Evolutionary conservation across 148 eudicot genomes (phyloP), one percentile per base, ranked within the genome.

Genomic region (Rhododendron williamsianum): DNA sequence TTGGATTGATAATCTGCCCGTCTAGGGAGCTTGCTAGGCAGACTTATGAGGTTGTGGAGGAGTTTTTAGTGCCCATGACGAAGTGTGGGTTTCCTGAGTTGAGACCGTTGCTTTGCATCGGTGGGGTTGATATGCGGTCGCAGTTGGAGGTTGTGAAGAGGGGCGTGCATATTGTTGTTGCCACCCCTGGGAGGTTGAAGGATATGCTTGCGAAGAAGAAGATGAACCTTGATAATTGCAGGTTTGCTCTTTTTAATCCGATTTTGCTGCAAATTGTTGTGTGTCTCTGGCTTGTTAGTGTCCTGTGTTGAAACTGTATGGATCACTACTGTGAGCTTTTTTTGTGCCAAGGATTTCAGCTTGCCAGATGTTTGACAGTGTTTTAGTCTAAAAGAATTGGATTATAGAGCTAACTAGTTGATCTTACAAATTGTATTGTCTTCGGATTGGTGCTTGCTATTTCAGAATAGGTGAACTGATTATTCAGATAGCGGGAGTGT

Each of bases 181-280:
- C 98, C 81, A 96, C 98, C 86, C 98, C 98, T n/a, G 98, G 98
- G 52, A 90, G 98, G 89, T 88, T 96, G 56, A 96, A 96, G 92
- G 98, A 96, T 63, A 82, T 94, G 91, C 92, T 96, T 60, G 96
- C 95, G 4, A 96, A 96, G 90, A 93, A 93, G 90, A 93, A 85
- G 86, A 93, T 94, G 95, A 93, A 84, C 85, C 97, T 94, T 83
- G 93, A 94, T 33, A 88, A 84, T 81, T 94, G 95, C 92, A 91
- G 94, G 93, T 94, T 89, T 76, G 63, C 48, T 23, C 33, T 71
- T 80, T 25, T 43, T 8, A 45, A 48, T 69, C 60, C 1, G 3
- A 25, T 4, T 65, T 82, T 82, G 13, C 76, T 45, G 54, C 27
- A 25, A 43, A n/a, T 65, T 48, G 9, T 52, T 41, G 9, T 49